Evolutionary conservation across 2,329 filamentous ascomycete species (phyloP).

Genomic region (Colletotrichum orchidophilum): DNA sequence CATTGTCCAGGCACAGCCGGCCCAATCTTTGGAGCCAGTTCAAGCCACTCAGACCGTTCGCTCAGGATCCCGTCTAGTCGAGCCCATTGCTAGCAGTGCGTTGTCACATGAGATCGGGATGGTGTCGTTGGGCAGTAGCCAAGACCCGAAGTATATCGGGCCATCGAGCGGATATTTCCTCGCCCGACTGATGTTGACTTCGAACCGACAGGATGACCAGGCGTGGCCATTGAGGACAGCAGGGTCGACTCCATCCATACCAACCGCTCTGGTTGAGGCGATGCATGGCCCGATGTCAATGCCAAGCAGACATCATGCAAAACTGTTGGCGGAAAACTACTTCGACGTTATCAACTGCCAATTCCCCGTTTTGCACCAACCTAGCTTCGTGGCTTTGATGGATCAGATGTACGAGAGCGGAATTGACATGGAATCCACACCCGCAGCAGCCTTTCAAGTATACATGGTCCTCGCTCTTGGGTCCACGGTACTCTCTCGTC

Average conservation of each 20-base stretch:
- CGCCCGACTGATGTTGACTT: slow-evolving; percentile 56
- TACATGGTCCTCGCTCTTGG: slow-evolving; percentile 64
- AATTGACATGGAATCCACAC: slow-evolving; percentile 35
- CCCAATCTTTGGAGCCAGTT: slow-evolving; percentile 7
- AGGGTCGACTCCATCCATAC: slow-evolving; percentile 33
- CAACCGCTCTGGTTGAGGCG: slow-evolving; percentile 43
- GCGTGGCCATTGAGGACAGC: not conserved
- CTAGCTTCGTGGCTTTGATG: slow-evolving; percentile 45
- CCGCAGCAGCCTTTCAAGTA: slow-evolving; percentile 54
- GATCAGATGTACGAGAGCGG: slow-evolving; percentile 45
- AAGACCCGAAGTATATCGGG: slow-evolving; percentile 61
- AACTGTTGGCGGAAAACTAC: slow-evolving; percentile 54
- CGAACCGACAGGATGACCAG: slow-evolving; percentile 42
- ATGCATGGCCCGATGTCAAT: slow-evolving; percentile 44
- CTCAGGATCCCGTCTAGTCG: slow-evolving; percentile 22
- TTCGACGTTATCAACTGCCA: slow-evolving; percentile 58
- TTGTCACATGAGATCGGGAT: slow-evolving; percentile 62
- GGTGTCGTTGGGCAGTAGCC: slow-evolving; percentile 57
- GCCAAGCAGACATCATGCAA: slow-evolving; percentile 45
- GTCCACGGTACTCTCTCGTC: slow-evolving; percentile 54
- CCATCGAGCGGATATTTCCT: slow-evolving; percentile 66
- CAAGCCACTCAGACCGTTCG: slow-evolving; percentile 28
- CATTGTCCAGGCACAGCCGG: not conserved
- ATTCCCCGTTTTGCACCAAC: slow-evolving; percentile 60
- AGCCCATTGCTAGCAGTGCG: slow-evolving; percentile 35